Evolutionary conservation across 83 land plant species (phyloP), one percentile per base, ranked within the genome.

Genomic region (Picea abies): DNA sequence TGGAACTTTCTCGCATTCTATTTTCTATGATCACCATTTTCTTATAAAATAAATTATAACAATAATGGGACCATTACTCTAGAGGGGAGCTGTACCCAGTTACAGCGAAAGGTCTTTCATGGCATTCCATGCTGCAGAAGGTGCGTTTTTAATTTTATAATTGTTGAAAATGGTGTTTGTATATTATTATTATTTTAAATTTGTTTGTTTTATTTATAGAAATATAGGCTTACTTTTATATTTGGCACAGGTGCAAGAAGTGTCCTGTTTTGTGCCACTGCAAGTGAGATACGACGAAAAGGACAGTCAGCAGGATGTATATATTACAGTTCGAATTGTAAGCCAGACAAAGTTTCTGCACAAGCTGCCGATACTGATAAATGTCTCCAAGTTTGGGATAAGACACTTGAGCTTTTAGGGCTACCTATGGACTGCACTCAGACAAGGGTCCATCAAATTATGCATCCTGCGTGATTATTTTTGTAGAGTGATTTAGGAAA

Each of bases 181-280:
- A 29, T 29, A 29, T 29, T 29, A 29, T 29, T 29, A 0, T 29
- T 29, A 0, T 29, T 29, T 29, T 29, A 29, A 29, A 29, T 29
- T 29, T 29, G 29, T 29, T 29, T 29, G 29, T 5, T 41, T 41
- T 41, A 41, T 5, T 4, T 41, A 41, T 41, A 5, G 44, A 41
- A 41, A 41, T 41, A 0, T 41, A 6, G 9, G 5, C 44, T 6
- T 17, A 20, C 1, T 5, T 0, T 60, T 44, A 4, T 63, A 25
- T 2, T 16, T 7, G 62, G 20, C 1, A 63, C 81, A 89, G 90
- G 90, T 80, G 87, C 90, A 60, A 82, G 92, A 67, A 90, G 88
- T 63, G 85, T 90, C 29, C 81, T 90, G 1, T 90, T 88, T 60
- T 90, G 92, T 73, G 88, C 91, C 32, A 41, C 44, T 41, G 44